phyloP scores from a whole-genome alignment of 495 filamentous ascomycete species.

The Xylaria cubensis region DNA sequence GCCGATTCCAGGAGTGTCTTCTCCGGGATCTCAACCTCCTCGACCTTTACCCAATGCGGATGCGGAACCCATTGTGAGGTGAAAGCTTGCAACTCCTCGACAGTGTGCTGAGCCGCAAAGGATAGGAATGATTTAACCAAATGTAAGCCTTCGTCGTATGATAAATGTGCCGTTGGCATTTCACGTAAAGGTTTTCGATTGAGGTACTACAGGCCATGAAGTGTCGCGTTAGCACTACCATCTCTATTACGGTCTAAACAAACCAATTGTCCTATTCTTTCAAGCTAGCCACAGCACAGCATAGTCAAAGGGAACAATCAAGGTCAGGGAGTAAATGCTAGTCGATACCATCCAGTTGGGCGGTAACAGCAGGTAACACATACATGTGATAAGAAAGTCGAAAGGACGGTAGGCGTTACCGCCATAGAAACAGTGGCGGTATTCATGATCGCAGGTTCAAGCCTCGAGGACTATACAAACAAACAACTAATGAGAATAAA shows the following conservation, averaged over 20 bases:
- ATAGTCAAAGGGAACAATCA: neutral
- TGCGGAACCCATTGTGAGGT: conserved; percentile 88
- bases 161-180: conserved; percentile 84
- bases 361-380: conserved; percentile 32
- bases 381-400: conserved; percentile 81
- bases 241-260: neutral
- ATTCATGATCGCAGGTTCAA: conserved; percentile 57
- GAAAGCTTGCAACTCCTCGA: conserved; percentile 92
- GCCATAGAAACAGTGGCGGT: conserved; percentile 75
- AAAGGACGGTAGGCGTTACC: conserved; percentile 78
- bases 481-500: neutral
- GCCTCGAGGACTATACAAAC: neutral
- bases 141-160: conserved; percentile 92
- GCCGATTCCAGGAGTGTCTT: conserved; percentile 68
- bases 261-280: neutral
- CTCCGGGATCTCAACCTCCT: conserved; percentile 72
- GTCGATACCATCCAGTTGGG: too few relatives aligned
- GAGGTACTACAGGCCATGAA: conserved; percentile 66
- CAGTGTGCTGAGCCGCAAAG: conserved; percentile 82
- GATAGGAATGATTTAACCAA: conserved; percentile 83
- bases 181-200: conserved; percentile 75
- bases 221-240: conserved; percentile 30
- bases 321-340: too few relatives aligned
- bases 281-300: neutral
- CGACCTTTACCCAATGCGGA: conserved; percentile 84